Conservation (phyloP, 2,329 filamentous ascomycete genomes). For the Neocucurbitaria cava region DNA sequence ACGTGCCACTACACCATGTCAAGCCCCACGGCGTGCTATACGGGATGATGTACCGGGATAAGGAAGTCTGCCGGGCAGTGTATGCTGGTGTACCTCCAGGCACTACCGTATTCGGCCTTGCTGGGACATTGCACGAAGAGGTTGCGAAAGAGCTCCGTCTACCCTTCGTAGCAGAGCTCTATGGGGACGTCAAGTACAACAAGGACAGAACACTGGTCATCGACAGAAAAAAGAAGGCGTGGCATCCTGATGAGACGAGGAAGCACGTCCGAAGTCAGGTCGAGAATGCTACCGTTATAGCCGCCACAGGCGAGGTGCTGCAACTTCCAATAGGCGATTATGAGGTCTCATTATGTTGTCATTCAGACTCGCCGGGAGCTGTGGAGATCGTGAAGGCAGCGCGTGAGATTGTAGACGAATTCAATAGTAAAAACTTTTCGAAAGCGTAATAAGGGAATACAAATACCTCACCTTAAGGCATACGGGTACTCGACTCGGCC, state of each 20-base stretch:
- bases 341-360: constrained; percentile 54
- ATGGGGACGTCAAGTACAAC: constrained; percentile 64
- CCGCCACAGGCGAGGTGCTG: constrained; percentile 52
- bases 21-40: constrained; percentile 69
- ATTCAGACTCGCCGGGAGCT: constrained; percentile 54
- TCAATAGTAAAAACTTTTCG: constrained; percentile 40
- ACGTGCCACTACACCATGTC: constrained; percentile 64
- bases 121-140: constrained; percentile 62
- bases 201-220: constrained; percentile 60
- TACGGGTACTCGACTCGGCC: too few relatives aligned
- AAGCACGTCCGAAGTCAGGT: constrained; percentile 52
- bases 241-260: constrained; percentile 52
- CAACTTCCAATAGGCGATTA: constrained; percentile 52
- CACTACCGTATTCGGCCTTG: constrained; percentile 61
- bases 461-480: too few relatives aligned
- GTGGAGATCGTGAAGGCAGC: constrained; percentile 54
- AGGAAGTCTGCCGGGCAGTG: constrained; percentile 60
- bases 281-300: constrained; percentile 49
- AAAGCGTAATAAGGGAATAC: neutral
- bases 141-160: constrained; percentile 61
- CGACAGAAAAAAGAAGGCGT: constrained; percentile 65
- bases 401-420: constrained; percentile 51
- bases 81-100: constrained; percentile 61
- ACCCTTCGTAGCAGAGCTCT: constrained; percentile 62
- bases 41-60: constrained; percentile 62